These are phyloP conservation scores for Choiromyces venosus DNA, from an alignment of 495 filamentous ascomycete species.

Conservation along the genomic window DNA sequence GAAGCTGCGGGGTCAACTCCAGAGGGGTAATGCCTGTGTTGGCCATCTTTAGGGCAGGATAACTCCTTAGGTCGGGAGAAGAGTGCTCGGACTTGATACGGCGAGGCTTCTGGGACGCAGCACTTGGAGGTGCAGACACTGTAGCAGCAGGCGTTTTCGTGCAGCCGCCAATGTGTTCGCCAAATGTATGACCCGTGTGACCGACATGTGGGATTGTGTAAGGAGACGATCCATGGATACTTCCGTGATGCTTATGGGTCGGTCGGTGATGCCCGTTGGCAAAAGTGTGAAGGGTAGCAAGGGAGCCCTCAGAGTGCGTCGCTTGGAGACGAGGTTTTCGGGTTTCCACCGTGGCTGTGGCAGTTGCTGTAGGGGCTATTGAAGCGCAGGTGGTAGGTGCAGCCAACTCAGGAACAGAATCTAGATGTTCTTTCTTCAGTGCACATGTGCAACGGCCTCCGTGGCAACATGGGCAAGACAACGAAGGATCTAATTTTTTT, in stretches of 20 bases:
- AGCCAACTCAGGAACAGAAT: slow-evolving; percentile 63
- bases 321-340: slow-evolving; percentile 70
- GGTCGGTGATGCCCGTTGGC: slow-evolving; percentile 93
- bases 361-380: slow-evolving; percentile 34
- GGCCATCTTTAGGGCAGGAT: slow-evolving; percentile 39
- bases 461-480: slow-evolving; percentile 75
- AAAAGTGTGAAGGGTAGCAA: slow-evolving; percentile 61
- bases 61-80: slow-evolving; percentile 40
- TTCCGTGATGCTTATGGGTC: slow-evolving; percentile 69
- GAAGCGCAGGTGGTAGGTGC: slow-evolving; percentile 44
- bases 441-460: slow-evolving; percentile 89
- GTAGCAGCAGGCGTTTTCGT: slow-evolving; percentile 21
- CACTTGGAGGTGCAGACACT: slow-evolving; percentile 29
- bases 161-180: slow-evolving; percentile 40
- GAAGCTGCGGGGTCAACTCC: slow-evolving; percentile 37
- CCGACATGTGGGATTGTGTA: slow-evolving; percentile 41
- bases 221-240: slow-evolving; percentile 40
- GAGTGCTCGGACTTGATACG: slow-evolving; percentile 42
- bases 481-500: not conserved
- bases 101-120: slow-evolving; percentile 34
- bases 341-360: slow-evolving; percentile 50
- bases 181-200: slow-evolving; percentile 41
- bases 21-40: slow-evolving; percentile 37
- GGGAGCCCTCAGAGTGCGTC: slow-evolving; percentile 71
- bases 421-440: slow-evolving; percentile 82